Evolutionary conservation across 768 basidiomycete species (phyloP), one percentile per base, ranked within the genome.

Genomic region (Suillus americanus): DNA sequence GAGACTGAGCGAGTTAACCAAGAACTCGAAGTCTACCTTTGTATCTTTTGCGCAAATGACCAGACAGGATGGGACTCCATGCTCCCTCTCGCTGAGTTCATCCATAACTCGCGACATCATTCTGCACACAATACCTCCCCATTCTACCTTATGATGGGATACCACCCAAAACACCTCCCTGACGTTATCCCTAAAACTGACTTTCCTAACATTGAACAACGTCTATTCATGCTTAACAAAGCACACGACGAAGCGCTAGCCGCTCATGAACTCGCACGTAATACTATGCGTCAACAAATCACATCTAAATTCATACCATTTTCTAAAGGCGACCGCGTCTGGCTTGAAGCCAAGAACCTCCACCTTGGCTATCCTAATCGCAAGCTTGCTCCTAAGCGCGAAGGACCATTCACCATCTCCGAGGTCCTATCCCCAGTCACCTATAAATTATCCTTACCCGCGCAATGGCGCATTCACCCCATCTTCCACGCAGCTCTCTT

Each of bases 331-430:
- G 62, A 62, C 20, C 43, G 33, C 13, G 62, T 62, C 2, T 64
- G 54, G 63, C 63, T 64, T 10, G 63, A 64, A 46, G 41, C 41
- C 18, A 41, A 41, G 18, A 41, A 41, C 41, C 18, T 41, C 1
- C 41, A 41, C 2, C 41, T 53, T 2, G 13, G 13, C 14, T 13
- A 64, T 35, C 63, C 54, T 50, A 64, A 30, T 20, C 12, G 13
- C 0, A 64, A 57, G 18, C 41, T 64, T 12, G 35, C 63, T 3
- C 63, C 55, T 3, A 59, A 64, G 50, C 3, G 38, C 3, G 56
- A 64, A 57, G 63, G 63, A 33, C 63, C 63, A 16, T 64, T 64
- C 20, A 5, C 2, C 0, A 64, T 64, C 14, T 3, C 23, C 4
- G 33, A 64, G 0, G 41, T 64, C 4, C 18, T 64, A 3, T 45